Base-by-base conservation (phyloP, 2,329 filamentous ascomycete genomes). In the Colletotrichum trifolii region DNA sequence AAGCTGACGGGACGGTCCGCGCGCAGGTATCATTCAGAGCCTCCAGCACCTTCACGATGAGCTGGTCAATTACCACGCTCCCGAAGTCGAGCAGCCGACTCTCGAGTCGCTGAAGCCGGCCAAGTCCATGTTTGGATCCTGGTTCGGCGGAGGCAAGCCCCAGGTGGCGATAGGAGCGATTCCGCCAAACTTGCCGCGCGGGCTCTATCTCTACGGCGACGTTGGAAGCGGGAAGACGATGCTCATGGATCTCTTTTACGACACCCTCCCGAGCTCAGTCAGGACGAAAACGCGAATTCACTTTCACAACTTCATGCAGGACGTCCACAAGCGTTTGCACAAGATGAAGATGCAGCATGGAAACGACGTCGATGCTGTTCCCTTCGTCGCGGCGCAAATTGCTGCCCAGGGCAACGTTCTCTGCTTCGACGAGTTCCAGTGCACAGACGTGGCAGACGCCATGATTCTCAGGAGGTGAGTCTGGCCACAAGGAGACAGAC, bases 261-360 rank as follows among this genome's bases (percentile, higher is more conserved):
- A 98, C 69, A 97, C 95, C 0, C 82, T 98, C 25, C 96, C 96
- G 0, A 76, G 82, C 13, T 90, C 91, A 65, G 94, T 98, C 69
- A 86, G 84, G 62, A 88, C 89, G 38, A 97, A 97, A 81, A 96
- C 91, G 50, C 87, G 96, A 52, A 97, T 99, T 73, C 96, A 99
- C 81, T 99, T 99, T 79, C 94, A 98, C 82, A 97, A 97, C 77
- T 99, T 99, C 82, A 99, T 99, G 96, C 96, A 98, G 78, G 92
- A 97, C 77, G 91, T 98, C 53, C 96, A 99, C 80, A 93, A 91
- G 77, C 87, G 95, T 66, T 82, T 98, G 72, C 96, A 98, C 81
- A 89, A 88, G 74, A 90, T 97, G 79, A 97, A 97, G 82, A 91
- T 96, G 86, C 82, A 89, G 71, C 88, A 97, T 76, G 96, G 96